Evolutionary conservation across 2,329 filamentous ascomycete genomes (phyloP).

Genomic region (Aspergillus glaucus): DNA sequence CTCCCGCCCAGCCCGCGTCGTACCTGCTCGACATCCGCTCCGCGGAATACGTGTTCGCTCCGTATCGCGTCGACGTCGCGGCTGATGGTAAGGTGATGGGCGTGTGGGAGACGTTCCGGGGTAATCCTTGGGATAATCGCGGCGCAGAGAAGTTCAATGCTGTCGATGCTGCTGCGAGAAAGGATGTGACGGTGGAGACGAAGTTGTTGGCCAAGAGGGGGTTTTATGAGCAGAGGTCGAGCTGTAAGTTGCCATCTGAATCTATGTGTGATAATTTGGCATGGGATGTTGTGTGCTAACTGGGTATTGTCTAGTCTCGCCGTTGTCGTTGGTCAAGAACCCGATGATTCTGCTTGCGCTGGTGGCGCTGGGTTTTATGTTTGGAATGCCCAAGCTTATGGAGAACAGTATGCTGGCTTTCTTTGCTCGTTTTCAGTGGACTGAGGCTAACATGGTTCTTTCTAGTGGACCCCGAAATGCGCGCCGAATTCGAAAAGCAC

Average conservation of each 20-base stretch:
- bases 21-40: constrained; percentile 81
- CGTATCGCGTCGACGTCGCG: constrained; percentile 66
- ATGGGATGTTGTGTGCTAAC: constrained; percentile 4
- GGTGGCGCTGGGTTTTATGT: constrained; percentile 72
- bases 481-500: constrained; percentile 84
- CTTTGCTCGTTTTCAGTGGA: constrained; percentile 5
- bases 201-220: constrained; percentile 58
- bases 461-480: constrained; percentile 92
- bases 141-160: constrained; percentile 49
- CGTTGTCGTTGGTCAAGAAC: constrained; percentile 79
- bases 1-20: constrained; percentile 35
- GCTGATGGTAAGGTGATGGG: constrained; percentile 46
- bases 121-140: constrained; percentile 84
- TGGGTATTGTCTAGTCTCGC: constrained; percentile 52
- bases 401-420: constrained; percentile 71
- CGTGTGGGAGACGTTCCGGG: constrained; percentile 79
- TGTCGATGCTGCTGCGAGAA: constrained; percentile 12
- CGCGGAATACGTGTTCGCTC: constrained; percentile 66
- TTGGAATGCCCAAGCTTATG: constrained; percentile 91
- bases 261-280: neutral
- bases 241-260: constrained; percentile 54
- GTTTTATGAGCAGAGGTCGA: constrained; percentile 69
- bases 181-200: constrained; percentile 52
- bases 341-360: constrained; percentile 94
- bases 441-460: neutral